Conservation (phyloP, 768 basidiomycete species). For the Russula ochroleuca region DNA sequence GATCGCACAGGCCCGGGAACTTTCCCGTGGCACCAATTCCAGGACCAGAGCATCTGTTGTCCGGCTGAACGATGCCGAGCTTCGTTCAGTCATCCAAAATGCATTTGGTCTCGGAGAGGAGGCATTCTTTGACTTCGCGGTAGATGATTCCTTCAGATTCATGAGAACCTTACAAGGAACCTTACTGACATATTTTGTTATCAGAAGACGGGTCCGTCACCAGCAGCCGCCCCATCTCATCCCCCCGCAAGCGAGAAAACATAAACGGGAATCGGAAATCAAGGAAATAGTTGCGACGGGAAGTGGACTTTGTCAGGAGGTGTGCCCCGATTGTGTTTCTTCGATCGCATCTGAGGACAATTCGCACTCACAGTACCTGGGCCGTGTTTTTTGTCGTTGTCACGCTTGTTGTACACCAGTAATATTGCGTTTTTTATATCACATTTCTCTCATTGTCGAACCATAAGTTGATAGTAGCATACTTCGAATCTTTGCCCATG, state of each 20-base stretch:
- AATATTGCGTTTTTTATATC: too few relatives aligned
- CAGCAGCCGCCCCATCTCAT: neutral
- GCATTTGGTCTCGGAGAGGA: neutral
- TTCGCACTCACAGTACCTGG: neutral
- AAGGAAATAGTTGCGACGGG: neutral
- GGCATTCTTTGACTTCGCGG: neutral
- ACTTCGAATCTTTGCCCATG: too few relatives aligned
- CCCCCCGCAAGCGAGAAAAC: neutral
- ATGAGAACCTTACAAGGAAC: neutral
- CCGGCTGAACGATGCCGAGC: neutral
- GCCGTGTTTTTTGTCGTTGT: too few relatives aligned
- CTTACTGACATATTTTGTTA: neutral
- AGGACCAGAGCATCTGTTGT: neutral
- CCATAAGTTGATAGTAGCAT: too few relatives aligned
- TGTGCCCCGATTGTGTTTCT: neutral
- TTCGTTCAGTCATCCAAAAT: neutral
- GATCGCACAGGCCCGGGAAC: constrained; percentile 53
- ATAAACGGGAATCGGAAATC: neutral
- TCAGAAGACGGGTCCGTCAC: neutral
- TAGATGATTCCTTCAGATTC: neutral
- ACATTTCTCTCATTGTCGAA: too few relatives aligned
- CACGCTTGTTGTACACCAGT: too few relatives aligned
- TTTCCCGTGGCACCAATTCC: constrained; percentile 5
- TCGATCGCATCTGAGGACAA: neutral
- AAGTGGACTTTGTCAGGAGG: neutral